These are phyloP conservation scores for Sanguinoderma infundibulare DNA, from an alignment of 1,284 basidiomycete species.

Conservation along the genomic window DNA sequence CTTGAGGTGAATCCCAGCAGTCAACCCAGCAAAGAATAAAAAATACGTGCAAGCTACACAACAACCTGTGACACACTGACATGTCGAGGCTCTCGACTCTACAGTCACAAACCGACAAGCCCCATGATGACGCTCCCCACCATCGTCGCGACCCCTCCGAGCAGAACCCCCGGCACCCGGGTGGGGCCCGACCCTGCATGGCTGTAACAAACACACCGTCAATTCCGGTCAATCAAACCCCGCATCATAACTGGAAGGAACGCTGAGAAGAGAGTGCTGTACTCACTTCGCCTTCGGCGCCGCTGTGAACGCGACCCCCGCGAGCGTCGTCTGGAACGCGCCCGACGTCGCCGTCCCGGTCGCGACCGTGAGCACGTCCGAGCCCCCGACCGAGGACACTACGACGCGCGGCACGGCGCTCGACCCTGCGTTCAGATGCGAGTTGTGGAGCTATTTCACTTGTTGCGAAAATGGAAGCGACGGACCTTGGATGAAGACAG, in stretches of 20 bases:
- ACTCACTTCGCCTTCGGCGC: conserved; percentile 13
- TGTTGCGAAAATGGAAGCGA: neutral
- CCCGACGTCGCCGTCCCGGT: conserved; percentile 18
- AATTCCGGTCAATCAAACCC: neutral
- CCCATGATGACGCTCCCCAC: conserved; percentile 7
- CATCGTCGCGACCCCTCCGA: conserved; percentile 1
- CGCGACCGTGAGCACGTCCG: conserved; percentile 23
- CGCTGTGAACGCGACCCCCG: conserved; percentile 30
- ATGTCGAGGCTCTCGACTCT: too few relatives aligned
- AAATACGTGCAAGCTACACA: too few relatives aligned
- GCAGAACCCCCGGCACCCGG: conserved; percentile 1
- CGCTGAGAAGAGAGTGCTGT: neutral
- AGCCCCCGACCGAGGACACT: conserved; percentile 27
- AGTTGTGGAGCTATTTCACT: neutral
- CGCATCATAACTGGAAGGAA: too few relatives aligned
- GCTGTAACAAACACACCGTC: neutral
- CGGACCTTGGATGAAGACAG: conserved; percentile 8
- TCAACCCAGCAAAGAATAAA: too few relatives aligned
- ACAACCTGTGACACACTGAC: neutral
- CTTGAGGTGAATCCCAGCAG: too few relatives aligned
- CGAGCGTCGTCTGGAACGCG: conserved; percentile 30
- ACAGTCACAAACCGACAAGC: conserved; percentile 13
- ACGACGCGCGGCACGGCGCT: conserved; percentile 30
- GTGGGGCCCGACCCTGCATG: neutral
- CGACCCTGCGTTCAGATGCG: conserved; percentile 19